These are phyloP conservation scores for Heritiera littoralis DNA, from an alignment of 345 rosid genomes.

Conservation along the genomic window DNA sequence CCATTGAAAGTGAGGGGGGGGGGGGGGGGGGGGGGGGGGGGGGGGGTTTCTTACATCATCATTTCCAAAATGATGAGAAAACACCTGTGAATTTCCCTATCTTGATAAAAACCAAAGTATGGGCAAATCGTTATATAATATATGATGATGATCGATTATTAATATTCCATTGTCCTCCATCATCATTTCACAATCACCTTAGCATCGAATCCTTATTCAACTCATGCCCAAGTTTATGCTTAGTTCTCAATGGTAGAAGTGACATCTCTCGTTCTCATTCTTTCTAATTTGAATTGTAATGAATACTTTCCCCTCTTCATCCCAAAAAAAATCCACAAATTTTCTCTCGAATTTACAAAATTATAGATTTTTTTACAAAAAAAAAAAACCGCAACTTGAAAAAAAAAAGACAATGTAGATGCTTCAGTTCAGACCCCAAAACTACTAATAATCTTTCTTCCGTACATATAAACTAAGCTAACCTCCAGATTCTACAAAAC, in stretches of 20 bases:
- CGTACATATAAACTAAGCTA: too few relatives aligned
- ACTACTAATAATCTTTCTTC: too few relatives aligned
- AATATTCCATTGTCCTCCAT: conserved; percentile 3
- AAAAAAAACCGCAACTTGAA: too few relatives aligned
- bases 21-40: conserved; percentile 17
- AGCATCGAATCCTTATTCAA: conserved; percentile 20
- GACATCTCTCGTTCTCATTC: conserved; percentile 8
- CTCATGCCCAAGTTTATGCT: conserved; percentile 17
- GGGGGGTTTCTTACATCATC: conserved; percentile 12
- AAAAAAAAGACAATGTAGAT: too few relatives aligned
- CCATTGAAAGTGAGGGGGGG: conserved; percentile 13
- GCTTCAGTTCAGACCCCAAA: too few relatives aligned
- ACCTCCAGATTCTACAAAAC: background rate
- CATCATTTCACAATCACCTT: conserved; percentile 25
- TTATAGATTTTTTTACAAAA: too few relatives aligned
- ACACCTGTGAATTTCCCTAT: background rate
- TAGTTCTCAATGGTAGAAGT: conserved; percentile 6
- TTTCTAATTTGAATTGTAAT: background rate
- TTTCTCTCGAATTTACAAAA: conserved; percentile 9
- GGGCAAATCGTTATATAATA: conserved; percentile 16
- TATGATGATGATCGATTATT: background rate
- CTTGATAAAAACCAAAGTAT: background rate
- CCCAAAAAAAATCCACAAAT: background rate
- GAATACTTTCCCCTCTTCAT: background rate
- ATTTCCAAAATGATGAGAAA: conserved; percentile 5